Conservation (phyloP, 768 basidiomycete genomes). For the Boletus fagicola region DNA sequence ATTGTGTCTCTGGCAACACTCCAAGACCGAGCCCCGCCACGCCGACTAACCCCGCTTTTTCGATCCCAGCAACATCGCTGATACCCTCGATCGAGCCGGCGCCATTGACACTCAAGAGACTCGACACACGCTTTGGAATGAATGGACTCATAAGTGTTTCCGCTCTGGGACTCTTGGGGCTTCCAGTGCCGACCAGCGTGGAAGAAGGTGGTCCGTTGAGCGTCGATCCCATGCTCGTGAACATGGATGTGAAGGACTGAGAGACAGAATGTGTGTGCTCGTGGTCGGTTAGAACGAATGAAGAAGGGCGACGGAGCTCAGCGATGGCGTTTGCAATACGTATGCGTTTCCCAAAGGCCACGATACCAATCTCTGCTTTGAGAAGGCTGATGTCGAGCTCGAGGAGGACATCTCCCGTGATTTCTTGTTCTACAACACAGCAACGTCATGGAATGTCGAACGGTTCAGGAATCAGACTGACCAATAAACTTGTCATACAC, state of each 20-base stretch:
- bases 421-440: slow-evolving; percentile 82
- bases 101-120: slow-evolving; percentile 20
- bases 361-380: slow-evolving; percentile 90
- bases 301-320: slow-evolving; percentile 76
- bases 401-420: slow-evolving; percentile 93
- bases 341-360: slow-evolving; percentile 91
- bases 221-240: slow-evolving; percentile 32
- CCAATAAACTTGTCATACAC: slow-evolving; percentile 86
- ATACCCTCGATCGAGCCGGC: slow-evolving; percentile 19
- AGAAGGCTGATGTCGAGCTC: slow-evolving; percentile 90
- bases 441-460: background rate
- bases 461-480: slow-evolving; percentile 35
- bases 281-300: slow-evolving; percentile 53
- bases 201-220: slow-evolving; percentile 20
- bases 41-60: slow-evolving; percentile 9
- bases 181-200: slow-evolving; percentile 23
- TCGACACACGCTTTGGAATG: too few species aligned
- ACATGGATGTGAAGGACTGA: slow-evolving; percentile 34
- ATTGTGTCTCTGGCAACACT: slow-evolving; percentile 44
- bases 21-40: slow-evolving; percentile 27
- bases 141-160: slow-evolving; percentile 10
- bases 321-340: slow-evolving; percentile 90
- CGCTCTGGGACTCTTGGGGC: slow-evolving; percentile 34
- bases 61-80: background rate
- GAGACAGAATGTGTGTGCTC: slow-evolving; percentile 35